A percentile compares a stretch with the other conserved stretches of the same genome.
Conservation (phyloP, 345 rosid species). For the Punica granatum region DNA sequence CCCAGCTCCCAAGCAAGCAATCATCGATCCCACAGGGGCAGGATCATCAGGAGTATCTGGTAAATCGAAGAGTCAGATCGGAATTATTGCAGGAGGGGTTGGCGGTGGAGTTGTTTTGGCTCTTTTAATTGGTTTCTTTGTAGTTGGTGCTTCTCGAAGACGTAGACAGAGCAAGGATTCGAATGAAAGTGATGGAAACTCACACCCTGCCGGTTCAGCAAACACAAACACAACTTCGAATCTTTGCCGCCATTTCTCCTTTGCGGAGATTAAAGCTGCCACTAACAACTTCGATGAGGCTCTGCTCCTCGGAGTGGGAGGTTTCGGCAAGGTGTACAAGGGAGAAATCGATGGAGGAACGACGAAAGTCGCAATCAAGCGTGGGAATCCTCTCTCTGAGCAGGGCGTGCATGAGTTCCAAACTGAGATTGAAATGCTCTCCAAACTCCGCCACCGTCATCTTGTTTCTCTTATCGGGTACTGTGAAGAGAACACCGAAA, state of each 20-base stretch:
- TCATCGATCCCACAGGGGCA: conserved; percentile 37
- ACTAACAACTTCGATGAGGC: conserved; percentile 90
- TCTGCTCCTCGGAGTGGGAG: conserved; percentile 86
- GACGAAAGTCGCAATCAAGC: conserved; percentile 91
- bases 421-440: conserved; percentile 97
- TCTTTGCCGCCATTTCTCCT: conserved; percentile 95
- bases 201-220: conserved; percentile 90
- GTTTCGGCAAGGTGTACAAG: conserved; percentile 91
- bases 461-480: conserved; percentile 93
- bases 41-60: conserved; percentile 17
- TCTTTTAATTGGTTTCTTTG: conserved; percentile 45
- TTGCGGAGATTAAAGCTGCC: conserved; percentile 91
- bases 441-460: conserved; percentile 93
- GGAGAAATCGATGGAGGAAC: conserved; percentile 90
- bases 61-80: conserved; percentile 37
- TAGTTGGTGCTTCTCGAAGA: conserved; percentile 36
- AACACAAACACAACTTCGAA: conserved; percentile 92
- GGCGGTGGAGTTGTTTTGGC: conserved; percentile 58
- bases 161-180: conserved; percentile 51
- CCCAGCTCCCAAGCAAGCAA: conserved; percentile 47
- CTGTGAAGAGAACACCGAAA: conserved; percentile 91
- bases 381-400: conserved; percentile 93
- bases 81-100: conserved; percentile 59
- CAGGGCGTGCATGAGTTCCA: conserved; percentile 98
- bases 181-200: conserved; percentile 85